A percentile compares a stretch with the other conserved stretches of the same genome.
Conservation (phyloP, 495 filamentous ascomycete species). For the Cercophora sp. region DNA sequence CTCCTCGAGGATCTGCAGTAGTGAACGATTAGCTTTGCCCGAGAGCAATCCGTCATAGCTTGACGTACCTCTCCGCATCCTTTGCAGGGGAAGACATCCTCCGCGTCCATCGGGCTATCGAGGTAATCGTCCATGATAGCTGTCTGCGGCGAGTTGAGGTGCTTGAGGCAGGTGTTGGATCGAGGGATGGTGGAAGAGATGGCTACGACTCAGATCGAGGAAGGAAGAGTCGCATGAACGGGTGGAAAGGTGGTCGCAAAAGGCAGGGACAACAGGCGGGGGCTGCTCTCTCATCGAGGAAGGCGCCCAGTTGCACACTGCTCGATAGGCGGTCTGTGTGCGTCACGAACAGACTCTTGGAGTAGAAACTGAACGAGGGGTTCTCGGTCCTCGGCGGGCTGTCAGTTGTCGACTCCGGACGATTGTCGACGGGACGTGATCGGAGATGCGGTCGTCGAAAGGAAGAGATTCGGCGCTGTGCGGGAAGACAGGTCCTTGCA, state of each 20-base stretch:
- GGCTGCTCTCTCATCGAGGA: constrained; percentile 5
- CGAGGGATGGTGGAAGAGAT: neutral
- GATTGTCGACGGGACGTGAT: neutral
- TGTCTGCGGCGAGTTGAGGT: neutral
- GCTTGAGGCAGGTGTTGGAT: neutral
- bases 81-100: constrained; percentile 93
- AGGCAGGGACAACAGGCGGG: constrained; percentile 3
- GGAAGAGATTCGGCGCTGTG: neutral
- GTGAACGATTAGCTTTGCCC: neutral
- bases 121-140: constrained; percentile 60
- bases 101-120: constrained; percentile 80
- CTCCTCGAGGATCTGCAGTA: constrained; percentile 80
- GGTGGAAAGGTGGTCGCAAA: neutral
- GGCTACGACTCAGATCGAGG: neutral
- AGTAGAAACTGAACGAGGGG: neutral
- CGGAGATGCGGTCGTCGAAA: neutral
- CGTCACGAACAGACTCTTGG: too few species aligned
- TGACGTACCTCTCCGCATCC: constrained; percentile 85
- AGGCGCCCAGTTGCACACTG: constrained; percentile 1
- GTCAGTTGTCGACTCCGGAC: neutral
- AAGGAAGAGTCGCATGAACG: neutral
- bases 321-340: neutral
- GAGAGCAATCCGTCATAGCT: neutral
- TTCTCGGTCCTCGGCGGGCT: neutral
- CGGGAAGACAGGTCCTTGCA: neutral